Evolutionary conservation across 805 yeast genomes (phyloP), one percentile per base, ranked within the genome.

Genomic region (Yarrowia porcina): DNA sequence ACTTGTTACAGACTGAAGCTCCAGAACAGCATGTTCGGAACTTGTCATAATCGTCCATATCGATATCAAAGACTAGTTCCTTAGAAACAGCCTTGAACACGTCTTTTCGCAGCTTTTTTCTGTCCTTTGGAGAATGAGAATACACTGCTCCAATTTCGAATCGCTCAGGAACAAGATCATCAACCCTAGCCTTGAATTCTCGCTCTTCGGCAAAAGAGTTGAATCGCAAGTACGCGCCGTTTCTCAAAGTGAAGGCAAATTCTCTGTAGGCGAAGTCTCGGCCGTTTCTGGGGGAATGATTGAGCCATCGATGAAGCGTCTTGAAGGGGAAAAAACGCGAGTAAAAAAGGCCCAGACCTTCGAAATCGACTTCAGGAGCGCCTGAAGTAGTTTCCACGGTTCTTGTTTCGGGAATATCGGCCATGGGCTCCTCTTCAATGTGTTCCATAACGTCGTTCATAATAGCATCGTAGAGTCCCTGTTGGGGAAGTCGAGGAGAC

Each of bases 141-240:
- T 91, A 94, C 4, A 91, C 86, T 0, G 98, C 97, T 32, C 99
- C 99, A 56, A 94, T 82, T 75, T 94, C 99, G 72, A 94, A 94
- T 73, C 99, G 86, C 35, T 88, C 85, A 0, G 99, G 99, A 64
- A 85, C 84, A 15, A 90, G 82, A 54, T 77, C 80, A 20, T 87
- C 80, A 3, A 92, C 93, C 12, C 89, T 84, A n/a, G 81, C 77
- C 70, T 88, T 89, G 75, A 94, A 90, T 50, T 89, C 96, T 44
- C 84, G 88, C 21, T 78, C 79, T 3, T 82, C 76, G 0, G 76
- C 75, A 68, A 81, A 94, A 1, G 97, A 88, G 70, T 87, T 88
- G 76, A 92, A 93, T 68, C 99, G 87, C 68, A 89, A 88, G 72
- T 93, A 94, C 1, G 91, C 94, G 15, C 96, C 97, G 30, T 89